These are phyloP conservation scores for Noccaea caerulescens DNA, from an alignment of 345 rosid genomes.

Conservation along the genomic window DNA sequence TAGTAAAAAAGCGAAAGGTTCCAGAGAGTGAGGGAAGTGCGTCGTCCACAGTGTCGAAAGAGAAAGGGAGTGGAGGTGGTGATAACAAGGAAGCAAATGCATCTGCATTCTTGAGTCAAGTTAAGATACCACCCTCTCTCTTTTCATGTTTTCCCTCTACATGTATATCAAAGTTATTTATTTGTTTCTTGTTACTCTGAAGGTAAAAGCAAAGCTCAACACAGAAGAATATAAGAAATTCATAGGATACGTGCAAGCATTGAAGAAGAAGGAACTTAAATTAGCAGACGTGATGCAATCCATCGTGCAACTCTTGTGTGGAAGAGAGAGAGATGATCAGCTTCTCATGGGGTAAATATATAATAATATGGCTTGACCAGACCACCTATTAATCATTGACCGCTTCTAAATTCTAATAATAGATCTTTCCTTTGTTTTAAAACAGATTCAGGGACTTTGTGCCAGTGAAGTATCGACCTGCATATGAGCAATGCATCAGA, in stretches of 20 bases:
- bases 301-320: slow-evolving; percentile 68
- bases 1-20: slow-evolving; percentile 47
- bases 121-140: slow-evolving; percentile 37
- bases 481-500: slow-evolving; percentile 71
- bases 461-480: slow-evolving; percentile 64
- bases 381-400: too few relatives aligned
- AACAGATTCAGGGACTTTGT: slow-evolving; percentile 86
- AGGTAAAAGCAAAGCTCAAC: slow-evolving; percentile 79
- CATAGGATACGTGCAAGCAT: slow-evolving; percentile 79
- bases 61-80: slow-evolving; percentile 39
- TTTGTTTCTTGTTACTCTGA: not conserved
- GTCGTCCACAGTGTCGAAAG: slow-evolving; percentile 42
- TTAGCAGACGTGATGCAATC: slow-evolving; percentile 61
- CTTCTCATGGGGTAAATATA: slow-evolving; percentile 68
- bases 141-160: not conserved
- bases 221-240: slow-evolving; percentile 79
- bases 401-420: not conserved
- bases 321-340: slow-evolving; percentile 59
- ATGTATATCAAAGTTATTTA: not conserved
- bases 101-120: slow-evolving; percentile 77
- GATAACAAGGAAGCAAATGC: slow-evolving; percentile 67
- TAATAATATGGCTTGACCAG: not conserved
- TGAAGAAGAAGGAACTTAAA: slow-evolving; percentile 77
- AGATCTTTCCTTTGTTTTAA: not conserved
- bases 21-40: slow-evolving; percentile 44